Evolutionary conservation across 129 eudicot genomes (phyloP).

Genomic region (Pseudognaphalium luteoalbum): DNA sequence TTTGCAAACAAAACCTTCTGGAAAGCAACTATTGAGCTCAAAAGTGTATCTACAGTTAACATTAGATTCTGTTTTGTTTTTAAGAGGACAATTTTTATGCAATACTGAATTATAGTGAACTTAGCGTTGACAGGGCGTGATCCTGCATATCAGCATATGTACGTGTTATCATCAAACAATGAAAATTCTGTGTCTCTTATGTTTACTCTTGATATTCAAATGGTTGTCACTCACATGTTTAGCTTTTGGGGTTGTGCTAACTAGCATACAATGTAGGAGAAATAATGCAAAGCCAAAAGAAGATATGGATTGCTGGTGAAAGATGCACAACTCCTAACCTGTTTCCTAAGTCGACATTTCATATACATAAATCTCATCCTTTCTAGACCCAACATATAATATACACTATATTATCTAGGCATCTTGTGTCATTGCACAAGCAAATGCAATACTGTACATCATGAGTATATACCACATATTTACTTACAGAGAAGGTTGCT

Average conservation of each 20-base stretch:
- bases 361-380: background rate
- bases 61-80: background rate
- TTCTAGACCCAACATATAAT: background rate
- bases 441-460: constrained; percentile 5
- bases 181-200: background rate
- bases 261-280: background rate
- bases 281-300: background rate
- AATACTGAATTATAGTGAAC: background rate
- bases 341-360: background rate
- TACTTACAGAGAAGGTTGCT: constrained; percentile 1
- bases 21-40: background rate
- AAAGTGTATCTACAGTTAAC: no score
- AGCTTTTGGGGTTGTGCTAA: background rate
- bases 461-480: constrained; percentile 12
- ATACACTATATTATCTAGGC: background rate
- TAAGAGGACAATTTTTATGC: background rate
- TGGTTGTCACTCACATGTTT: background rate
- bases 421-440: constrained; percentile 14
- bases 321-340: background rate
- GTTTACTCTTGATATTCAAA: background rate
- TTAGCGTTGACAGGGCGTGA: background rate
- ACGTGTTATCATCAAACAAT: background rate
- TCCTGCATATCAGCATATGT: background rate
- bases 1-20: background rate
- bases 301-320: background rate